Evolutionary conservation across 805 yeast species (phyloP).

Genomic region (Candida silvicultrix): DNA sequence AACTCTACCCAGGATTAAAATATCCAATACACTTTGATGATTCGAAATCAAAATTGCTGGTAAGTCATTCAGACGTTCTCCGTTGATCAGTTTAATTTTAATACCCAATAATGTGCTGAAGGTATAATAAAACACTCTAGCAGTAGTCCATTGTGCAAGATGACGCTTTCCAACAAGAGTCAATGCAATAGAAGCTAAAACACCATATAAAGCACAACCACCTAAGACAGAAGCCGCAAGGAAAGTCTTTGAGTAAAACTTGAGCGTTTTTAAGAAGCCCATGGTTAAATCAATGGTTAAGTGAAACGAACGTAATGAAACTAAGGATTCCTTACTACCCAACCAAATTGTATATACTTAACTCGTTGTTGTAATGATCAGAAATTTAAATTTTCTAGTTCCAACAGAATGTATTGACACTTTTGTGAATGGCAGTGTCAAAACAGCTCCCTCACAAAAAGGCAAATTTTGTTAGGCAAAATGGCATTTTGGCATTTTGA

Average conservation of each 20-base stretch:
- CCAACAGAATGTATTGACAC: background rate
- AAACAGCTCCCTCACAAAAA: too few species aligned
- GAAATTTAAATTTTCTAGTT: background rate
- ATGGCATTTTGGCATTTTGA: too few species aligned
- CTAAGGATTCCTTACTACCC: background rate
- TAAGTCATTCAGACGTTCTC: slow-evolving; percentile 44
- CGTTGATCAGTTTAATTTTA: slow-evolving; percentile 62
- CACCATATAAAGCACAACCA: slow-evolving; percentile 69
- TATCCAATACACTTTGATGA: slow-evolving; percentile 89
- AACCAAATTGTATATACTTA: background rate
- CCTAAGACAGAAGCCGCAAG: slow-evolving; percentile 48
- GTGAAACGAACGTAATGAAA: background rate
- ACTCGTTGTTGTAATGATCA: background rate
- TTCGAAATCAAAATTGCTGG: slow-evolving; percentile 84
- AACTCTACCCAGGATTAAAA: slow-evolving; percentile 70
- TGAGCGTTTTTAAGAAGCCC: slow-evolving; percentile 19
- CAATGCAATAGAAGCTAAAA: slow-evolving; percentile 62
- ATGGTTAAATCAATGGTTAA: background rate
- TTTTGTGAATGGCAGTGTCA: background rate
- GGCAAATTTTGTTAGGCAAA: too few species aligned
- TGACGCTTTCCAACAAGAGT: slow-evolving; percentile 68
- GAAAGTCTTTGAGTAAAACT: slow-evolving; percentile 50
- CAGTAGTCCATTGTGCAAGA: slow-evolving; percentile 85
- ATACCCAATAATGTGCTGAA: slow-evolving; percentile 63
- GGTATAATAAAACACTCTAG: slow-evolving; percentile 66